A percentile compares a stretch with the other conserved stretches of the same genome.
Conservation (phyloP, 192 early-diverging fungal genomes). For the Mycoemilia scoparia region DNA sequence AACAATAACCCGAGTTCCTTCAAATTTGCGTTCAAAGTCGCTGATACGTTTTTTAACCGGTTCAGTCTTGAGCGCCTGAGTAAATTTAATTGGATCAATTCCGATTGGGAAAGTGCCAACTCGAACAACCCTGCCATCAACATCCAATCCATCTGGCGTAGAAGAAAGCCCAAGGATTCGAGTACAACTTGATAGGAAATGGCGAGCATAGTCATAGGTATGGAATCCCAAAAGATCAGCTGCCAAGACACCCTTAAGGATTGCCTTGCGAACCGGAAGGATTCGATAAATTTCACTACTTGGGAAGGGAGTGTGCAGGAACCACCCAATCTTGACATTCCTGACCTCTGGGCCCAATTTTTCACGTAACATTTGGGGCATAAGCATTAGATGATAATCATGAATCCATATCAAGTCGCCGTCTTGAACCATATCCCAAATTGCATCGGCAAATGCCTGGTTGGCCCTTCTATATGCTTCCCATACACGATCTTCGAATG, state of each 20-base stretch:
- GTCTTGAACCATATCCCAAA: slow-evolving; percentile 67
- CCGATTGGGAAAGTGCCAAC: slow-evolving; percentile 99
- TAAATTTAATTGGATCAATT: slow-evolving; percentile 90
- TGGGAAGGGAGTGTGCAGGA: slow-evolving; percentile 96
- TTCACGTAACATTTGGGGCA: slow-evolving; percentile 72
- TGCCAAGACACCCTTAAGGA: slow-evolving; percentile 79
- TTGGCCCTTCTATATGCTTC: slow-evolving; percentile 89
- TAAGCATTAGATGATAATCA: slow-evolving; percentile 97
- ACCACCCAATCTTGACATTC: slow-evolving; percentile 92
- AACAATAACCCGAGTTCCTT: slow-evolving; percentile 74
- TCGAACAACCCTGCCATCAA: slow-evolving; percentile 79
- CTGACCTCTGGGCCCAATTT: slow-evolving; percentile 34
- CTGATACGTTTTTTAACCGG: slow-evolving; percentile 57
- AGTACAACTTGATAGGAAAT: slow-evolving; percentile 93
- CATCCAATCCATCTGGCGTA: slow-evolving; percentile 85
- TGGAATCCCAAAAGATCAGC: slow-evolving; percentile 96
- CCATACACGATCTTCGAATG: slow-evolving; percentile 88
- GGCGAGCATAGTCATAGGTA: slow-evolving; percentile 97
- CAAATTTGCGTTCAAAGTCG: slow-evolving; percentile 65
- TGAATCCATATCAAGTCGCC: slow-evolving; percentile 83
- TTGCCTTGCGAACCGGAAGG: slow-evolving; percentile 82
- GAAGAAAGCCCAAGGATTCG: slow-evolving; percentile 86
- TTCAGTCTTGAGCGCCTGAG: slow-evolving; percentile 55
- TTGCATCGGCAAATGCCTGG: slow-evolving; percentile 77
- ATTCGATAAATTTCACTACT: slow-evolving; percentile 93